Conservation (phyloP, 345 rosid species). For the Diplotaxis tenuifolia region DNA sequence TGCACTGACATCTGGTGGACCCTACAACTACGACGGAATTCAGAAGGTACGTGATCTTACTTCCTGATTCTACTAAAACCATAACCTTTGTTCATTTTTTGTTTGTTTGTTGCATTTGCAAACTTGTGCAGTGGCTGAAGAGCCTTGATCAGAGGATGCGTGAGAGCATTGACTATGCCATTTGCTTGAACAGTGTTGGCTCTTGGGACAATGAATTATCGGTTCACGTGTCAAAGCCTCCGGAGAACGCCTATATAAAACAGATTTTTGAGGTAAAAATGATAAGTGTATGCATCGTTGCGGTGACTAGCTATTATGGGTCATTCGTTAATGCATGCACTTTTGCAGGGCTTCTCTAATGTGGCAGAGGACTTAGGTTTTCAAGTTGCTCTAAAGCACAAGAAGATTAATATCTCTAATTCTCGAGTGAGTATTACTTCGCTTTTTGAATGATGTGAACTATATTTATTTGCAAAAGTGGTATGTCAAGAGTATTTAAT, state of each 20-base stretch:
- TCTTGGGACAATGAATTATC: slow-evolving; percentile 70
- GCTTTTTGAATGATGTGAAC: neutral
- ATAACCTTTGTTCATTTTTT: neutral
- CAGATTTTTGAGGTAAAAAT: slow-evolving; percentile 84
- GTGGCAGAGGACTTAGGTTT: slow-evolving; percentile 81
- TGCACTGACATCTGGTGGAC: slow-evolving; percentile 95
- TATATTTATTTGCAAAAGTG: neutral
- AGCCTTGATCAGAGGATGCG: slow-evolving; percentile 96
- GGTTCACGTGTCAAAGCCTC: slow-evolving; percentile 93
- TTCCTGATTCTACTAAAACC: slow-evolving; percentile 13
- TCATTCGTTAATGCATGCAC: slow-evolving; percentile 19
- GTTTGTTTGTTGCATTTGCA: neutral
- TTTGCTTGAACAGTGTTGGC: slow-evolving; percentile 93
- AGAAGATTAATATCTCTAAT: slow-evolving; percentile 92
- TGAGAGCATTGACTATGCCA: slow-evolving; percentile 95
- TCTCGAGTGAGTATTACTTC: slow-evolving; percentile 73
- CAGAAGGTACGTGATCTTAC: slow-evolving; percentile 61
- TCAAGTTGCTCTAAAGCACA: slow-evolving; percentile 84
- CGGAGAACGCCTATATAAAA: slow-evolving; percentile 82
- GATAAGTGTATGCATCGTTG: slow-evolving; percentile 4
- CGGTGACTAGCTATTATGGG: slow-evolving; percentile 26
- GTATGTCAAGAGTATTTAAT: neutral
- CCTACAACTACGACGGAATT: slow-evolving; percentile 95
- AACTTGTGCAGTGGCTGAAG: slow-evolving; percentile 77
- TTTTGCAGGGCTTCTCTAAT: slow-evolving; percentile 67